A percentile compares a stretch with the other conserved stretches of the same genome.
phyloP scores from a whole-genome alignment of 257 asterid species.

The Datura wrightii region DNA sequence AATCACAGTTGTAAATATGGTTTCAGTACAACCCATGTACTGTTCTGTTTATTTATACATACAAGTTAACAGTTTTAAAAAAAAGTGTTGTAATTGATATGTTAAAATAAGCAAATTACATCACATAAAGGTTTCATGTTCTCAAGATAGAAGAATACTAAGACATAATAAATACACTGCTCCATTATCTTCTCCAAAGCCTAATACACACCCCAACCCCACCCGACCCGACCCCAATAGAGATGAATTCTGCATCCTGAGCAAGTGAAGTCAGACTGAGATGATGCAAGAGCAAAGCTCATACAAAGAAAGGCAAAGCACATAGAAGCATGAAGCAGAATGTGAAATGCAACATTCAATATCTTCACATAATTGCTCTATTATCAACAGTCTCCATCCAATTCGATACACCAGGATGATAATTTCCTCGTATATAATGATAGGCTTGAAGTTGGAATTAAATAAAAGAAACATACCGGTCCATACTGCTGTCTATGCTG shows the following conservation, averaged over 20 bases:
- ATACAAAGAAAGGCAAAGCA: background rate
- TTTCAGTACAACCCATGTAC: too few relatives aligned
- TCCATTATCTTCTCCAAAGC: background rate
- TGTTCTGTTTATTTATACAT: too few relatives aligned
- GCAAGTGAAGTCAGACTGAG: conserved; percentile 8
- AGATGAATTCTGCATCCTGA: conserved; percentile 9
- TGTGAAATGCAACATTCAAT: background rate
- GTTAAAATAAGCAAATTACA: background rate
- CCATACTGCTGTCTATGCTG: conserved; percentile 98
- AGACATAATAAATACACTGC: background rate
- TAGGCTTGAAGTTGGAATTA: conserved; percentile 28
- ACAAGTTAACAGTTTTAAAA: too few relatives aligned
- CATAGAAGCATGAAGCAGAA: background rate
- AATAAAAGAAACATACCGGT: conserved; percentile 71
- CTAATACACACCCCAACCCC: background rate
- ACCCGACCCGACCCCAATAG: background rate
- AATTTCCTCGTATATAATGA: conserved; percentile 10
- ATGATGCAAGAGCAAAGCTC: conserved; percentile 17
- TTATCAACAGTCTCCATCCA: background rate
- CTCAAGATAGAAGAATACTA: background rate
- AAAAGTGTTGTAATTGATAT: background rate
- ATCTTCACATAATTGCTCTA: background rate
- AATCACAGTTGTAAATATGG: too few relatives aligned
- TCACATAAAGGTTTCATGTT: background rate
- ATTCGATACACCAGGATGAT: background rate